Base-by-base conservation (phyloP, 805 yeast genomes). In the Starmerella tilneyi region DNA sequence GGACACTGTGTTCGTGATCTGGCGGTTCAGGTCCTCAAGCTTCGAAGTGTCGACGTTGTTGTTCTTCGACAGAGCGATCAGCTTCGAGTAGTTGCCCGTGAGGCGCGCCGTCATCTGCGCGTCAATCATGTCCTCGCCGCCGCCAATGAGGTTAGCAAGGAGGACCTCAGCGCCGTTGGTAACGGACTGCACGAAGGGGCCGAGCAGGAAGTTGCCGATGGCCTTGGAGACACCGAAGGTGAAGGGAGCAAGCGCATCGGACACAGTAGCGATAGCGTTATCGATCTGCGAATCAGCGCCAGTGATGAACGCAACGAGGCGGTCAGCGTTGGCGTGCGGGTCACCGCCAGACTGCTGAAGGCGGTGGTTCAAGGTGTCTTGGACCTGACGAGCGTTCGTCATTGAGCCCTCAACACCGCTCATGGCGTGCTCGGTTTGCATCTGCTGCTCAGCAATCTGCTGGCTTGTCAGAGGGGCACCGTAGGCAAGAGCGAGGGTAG, bases 211-310 rank as follows among this genome's bases (percentile, higher is more conserved):
- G 46, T 48, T 39, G 15, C 50, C 55, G 16, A 53, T 32, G 9
- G 47, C 48, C 39, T 49, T 32, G 30, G 53, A 44, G 17, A 48
- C 15, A 23, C 57, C 57, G 31, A 43, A 28, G 7, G 57, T 52
- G 26, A 47, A 23, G 12, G 46, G 46, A n/a, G 47, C 33, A 13
- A 46, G 41, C 15, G 52, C 46, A 21, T 39, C 43, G 31, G 45
- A 28, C 17, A 49, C 42, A 13, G 49, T 45, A 19, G 49, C 46
- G n/a, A 49, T 40, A 15, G 45, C 46, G 44, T 59, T 56, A 48
- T 58, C 61, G 34, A 57, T 53, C 47, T 59, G 61, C 29, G 58
- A 57, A 46, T 59, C 63, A 13, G 57, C 47, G 19, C 61, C 62
- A 24, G 60, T 54, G 38, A 60, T 54, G 44, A 47, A 44, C 35